These are phyloP conservation scores for Prorocentrum cordatum DNA, from an alignment of 169 alveolate genomes.

Conservation along the genomic window DNA sequence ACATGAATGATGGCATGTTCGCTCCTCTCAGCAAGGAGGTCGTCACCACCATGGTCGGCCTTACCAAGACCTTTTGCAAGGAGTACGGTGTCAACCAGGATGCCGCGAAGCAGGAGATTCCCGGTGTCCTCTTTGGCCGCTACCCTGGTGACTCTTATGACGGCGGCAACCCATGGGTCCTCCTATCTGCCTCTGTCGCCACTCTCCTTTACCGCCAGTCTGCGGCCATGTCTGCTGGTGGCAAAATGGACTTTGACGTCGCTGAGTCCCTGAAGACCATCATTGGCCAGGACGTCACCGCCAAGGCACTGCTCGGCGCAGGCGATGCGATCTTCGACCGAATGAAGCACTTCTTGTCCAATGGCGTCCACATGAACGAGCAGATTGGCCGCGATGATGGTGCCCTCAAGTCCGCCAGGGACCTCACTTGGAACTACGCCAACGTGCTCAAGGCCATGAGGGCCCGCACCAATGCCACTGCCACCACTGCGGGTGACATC, in stretches of 20 bases:
- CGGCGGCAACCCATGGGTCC: conserved; percentile 53
- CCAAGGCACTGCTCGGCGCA: conserved; percentile 15
- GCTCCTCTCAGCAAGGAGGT: conserved; percentile 20
- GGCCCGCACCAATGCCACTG: too few species aligned
- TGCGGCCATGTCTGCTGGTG: not conserved
- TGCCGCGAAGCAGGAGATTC: not conserved
- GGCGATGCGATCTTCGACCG: conserved; percentile 18
- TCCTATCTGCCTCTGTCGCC: conserved; percentile 37
- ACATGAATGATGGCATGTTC: conserved; percentile 14
- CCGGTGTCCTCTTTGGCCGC: conserved; percentile 61
- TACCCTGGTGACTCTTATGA: conserved; percentile 20
- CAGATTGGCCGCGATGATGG: conserved; percentile 36
- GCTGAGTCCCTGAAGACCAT: not conserved
- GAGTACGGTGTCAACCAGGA: conserved; percentile 7
- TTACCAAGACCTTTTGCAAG: not conserved
- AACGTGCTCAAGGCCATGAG: not conserved
- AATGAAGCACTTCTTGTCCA: not conserved
- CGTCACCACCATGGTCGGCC: not conserved
- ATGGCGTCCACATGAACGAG: conserved; percentile 59
- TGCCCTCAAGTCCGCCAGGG: conserved; percentile 7
- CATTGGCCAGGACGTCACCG: not conserved
- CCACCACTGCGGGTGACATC: too few species aligned
- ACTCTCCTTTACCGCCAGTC: conserved; percentile 58
- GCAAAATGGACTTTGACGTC: not conserved
- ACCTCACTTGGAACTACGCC: conserved; percentile 2